These are phyloP conservation scores for Psilocybe cubensis DNA, from an alignment of 768 basidiomycete species.

Conservation along the genomic window DNA sequence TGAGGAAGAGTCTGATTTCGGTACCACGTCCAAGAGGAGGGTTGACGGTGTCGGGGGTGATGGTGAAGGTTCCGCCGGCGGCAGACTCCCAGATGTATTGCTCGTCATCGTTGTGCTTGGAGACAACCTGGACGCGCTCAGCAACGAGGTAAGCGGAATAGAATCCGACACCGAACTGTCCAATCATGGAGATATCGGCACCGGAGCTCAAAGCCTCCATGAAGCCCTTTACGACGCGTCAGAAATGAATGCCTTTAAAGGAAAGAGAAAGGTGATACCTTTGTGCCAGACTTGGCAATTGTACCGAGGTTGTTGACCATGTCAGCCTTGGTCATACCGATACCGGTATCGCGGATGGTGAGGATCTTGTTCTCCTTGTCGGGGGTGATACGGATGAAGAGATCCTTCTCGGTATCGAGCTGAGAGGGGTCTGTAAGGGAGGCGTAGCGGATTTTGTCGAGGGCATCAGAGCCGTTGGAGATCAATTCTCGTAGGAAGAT, in stretches of 20 bases:
- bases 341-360: slow-evolving; percentile 91
- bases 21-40: slow-evolving; percentile 92
- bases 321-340: slow-evolving; percentile 99
- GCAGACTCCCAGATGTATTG: slow-evolving; percentile 99
- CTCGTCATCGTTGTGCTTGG: slow-evolving; percentile 99
- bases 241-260: slow-evolving; percentile 1
- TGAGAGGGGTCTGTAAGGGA: slow-evolving; percentile 92
- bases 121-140: slow-evolving; percentile 97
- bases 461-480: slow-evolving; percentile 96
- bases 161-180: slow-evolving; percentile 99
- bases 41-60: slow-evolving; percentile 91
- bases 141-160: slow-evolving; percentile 99
- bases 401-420: slow-evolving; percentile 91
- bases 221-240: slow-evolving; percentile 76
- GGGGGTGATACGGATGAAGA: slow-evolving; percentile 91
- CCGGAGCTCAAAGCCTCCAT: slow-evolving; percentile 97
- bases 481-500: slow-evolving; percentile 99
- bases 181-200: slow-evolving; percentile 95
- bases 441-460: slow-evolving; percentile 98
- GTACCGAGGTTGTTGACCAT: slow-evolving; percentile 99
- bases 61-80: slow-evolving; percentile 98
- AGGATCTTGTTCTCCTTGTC: slow-evolving; percentile 96
- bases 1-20: slow-evolving; percentile 89
- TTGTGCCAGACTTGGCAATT: slow-evolving; percentile 93
- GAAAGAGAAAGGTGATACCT: slow-evolving; percentile 48